phyloP scores from a whole-genome alignment of 2,329 filamentous ascomycete species.

The Monosporascus sp. region DNA sequence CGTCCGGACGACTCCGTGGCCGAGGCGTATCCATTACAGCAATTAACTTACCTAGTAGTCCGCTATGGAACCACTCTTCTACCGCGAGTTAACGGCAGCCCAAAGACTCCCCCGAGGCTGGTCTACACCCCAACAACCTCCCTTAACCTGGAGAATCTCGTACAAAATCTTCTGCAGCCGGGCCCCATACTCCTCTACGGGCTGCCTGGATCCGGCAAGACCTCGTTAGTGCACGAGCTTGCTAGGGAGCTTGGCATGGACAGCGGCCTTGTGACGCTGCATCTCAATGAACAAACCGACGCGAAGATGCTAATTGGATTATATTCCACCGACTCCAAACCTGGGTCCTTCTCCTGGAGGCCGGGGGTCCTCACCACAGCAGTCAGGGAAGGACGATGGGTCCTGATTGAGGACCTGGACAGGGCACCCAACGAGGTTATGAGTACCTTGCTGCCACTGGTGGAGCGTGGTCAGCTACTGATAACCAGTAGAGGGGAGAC shows the following conservation, averaged over 20 bases:
- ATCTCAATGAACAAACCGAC: constrained; percentile 97
- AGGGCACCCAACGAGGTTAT: constrained; percentile 92
- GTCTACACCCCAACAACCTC: constrained; percentile 69
- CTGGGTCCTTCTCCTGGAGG: constrained; percentile 87
- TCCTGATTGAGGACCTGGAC: constrained; percentile 94
- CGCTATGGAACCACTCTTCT: constrained; percentile 63
- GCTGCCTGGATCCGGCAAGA: constrained; percentile 84
- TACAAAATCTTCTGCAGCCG: constrained; percentile 57
- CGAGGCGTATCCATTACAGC: constrained; percentile 26
- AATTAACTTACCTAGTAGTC: constrained; percentile 55
- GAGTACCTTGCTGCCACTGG: constrained; percentile 84
- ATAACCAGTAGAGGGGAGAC: constrained; percentile 86
- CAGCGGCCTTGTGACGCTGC: constrained; percentile 81
- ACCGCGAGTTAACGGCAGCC: constrained; percentile 51
- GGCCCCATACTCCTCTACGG: constrained; percentile 79
- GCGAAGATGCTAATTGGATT: constrained; percentile 93
- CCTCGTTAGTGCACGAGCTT: constrained; percentile 74
- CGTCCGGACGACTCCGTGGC: constrained; percentile 10
- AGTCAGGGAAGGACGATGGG: constrained; percentile 90
- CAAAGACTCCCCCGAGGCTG: constrained; percentile 44
- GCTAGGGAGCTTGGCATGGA: constrained; percentile 75
- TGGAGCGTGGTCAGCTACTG: constrained; percentile 85
- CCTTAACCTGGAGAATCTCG: constrained; percentile 65
- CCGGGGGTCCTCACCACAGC: constrained; percentile 91
- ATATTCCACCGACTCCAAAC: constrained; percentile 83